Evolutionary conservation across 345 rosid genomes (phyloP).

Genomic region (Excoecaria agallocha): DNA sequence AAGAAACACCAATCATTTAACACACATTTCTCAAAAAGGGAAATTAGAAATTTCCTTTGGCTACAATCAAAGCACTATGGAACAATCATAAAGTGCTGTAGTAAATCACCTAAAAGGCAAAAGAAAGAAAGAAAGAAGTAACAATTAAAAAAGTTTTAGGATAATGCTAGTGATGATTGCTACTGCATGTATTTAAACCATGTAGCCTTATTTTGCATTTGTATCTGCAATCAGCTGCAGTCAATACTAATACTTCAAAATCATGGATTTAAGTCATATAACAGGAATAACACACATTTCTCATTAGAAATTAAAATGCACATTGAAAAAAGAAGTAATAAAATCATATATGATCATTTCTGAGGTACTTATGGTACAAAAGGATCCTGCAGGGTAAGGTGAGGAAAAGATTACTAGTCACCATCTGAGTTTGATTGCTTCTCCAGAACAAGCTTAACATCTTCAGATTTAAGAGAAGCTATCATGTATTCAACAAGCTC

Average conservation of each 20-base stretch:
- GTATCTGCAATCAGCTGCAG: neutral
- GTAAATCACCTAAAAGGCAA: neutral
- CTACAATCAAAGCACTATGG: neutral
- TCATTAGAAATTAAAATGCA: neutral
- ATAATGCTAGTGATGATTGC: neutral
- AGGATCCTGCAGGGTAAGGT: neutral
- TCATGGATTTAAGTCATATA: neutral
- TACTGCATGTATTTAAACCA: neutral
- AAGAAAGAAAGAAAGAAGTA: neutral
- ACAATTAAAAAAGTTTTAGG: neutral
- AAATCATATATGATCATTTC: neutral
- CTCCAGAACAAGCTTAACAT: slow-evolving; percentile 66
- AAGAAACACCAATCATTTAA: neutral
- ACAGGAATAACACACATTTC: neutral
- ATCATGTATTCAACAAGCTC: slow-evolving; percentile 74
- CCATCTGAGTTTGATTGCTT: slow-evolving; percentile 39
- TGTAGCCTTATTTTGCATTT: neutral
- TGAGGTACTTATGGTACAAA: neutral
- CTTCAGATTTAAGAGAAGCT: slow-evolving; percentile 62
- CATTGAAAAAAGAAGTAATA: neutral
- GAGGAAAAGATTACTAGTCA: slow-evolving; percentile 6
- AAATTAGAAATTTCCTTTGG: neutral
- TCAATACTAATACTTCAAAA: neutral
- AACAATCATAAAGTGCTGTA: neutral
- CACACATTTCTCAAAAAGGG: neutral